phyloP scores from a whole-genome alignment of 2,329 filamentous ascomycete genomes.

The Nemania sp. region DNA sequence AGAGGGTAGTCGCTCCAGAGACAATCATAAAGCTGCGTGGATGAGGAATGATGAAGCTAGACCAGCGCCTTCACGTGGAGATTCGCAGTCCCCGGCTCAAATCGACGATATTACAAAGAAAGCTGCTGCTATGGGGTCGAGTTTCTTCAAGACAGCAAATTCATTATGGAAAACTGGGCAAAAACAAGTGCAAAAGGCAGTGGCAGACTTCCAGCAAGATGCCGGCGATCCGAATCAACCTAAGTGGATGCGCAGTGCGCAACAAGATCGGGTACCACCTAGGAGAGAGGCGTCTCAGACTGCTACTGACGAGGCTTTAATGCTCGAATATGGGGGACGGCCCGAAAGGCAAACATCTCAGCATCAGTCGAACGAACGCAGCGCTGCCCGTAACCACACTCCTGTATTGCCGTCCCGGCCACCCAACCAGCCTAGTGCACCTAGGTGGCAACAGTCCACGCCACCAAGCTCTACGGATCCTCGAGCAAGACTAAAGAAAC shows the following conservation, averaged over 20 bases:
- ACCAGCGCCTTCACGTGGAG: conserved; percentile 61
- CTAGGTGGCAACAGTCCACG: conserved; percentile 69
- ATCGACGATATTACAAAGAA: conserved; percentile 82
- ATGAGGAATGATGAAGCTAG: conserved; percentile 65
- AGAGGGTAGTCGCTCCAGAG: conserved; percentile 54
- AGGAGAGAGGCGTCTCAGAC: conserved; percentile 53
- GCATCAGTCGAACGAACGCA: conserved; percentile 45
- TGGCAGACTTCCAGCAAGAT: conserved; percentile 82
- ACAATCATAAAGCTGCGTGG: conserved; percentile 68
- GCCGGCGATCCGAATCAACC: conserved; percentile 84
- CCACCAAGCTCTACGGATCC: conserved; percentile 61
- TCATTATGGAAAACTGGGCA: conserved; percentile 94
- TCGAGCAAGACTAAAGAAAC: conserved; percentile 74
- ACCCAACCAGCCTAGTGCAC: conserved; percentile 59
- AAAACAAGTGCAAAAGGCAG: conserved; percentile 91
- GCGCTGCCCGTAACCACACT: conserved; percentile 60
- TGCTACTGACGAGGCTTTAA: conserved; percentile 79
- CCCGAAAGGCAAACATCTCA: conserved; percentile 60
- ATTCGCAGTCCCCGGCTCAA: conserved; percentile 67
- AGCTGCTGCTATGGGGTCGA: conserved; percentile 84
- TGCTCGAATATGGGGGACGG: conserved; percentile 76
- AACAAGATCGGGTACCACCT: conserved; percentile 57
- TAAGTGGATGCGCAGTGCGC: conserved; percentile 91
- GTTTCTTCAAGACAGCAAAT: conserved; percentile 91
- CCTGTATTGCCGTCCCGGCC: conserved; percentile 61